phyloP scores from a whole-genome alignment of 768 basidiomycete species.

The Mycena belliarum region DNA sequence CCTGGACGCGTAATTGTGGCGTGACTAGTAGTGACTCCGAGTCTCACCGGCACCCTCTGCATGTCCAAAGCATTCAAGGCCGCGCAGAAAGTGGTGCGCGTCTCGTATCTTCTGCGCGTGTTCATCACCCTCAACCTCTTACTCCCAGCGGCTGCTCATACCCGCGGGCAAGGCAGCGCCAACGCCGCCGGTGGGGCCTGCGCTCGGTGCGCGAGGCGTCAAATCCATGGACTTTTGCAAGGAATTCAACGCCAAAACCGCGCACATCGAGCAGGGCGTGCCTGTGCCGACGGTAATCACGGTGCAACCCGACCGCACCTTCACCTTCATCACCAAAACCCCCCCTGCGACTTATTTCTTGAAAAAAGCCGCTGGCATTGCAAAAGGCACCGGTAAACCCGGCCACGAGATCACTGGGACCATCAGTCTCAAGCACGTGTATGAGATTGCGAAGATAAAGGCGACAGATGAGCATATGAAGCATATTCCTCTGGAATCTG shows the following conservation, averaged over 20 bases:
- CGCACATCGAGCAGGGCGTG: constrained; percentile 79
- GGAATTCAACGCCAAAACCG: constrained; percentile 98
- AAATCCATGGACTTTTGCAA: constrained; percentile 99
- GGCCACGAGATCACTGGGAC: constrained; percentile 79
- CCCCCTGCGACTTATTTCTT: constrained; percentile 90
- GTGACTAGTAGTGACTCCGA: too few relatives aligned
- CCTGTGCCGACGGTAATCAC: constrained; percentile 92
- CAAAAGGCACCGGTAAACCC: constrained; percentile 85
- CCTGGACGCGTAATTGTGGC: background rate
- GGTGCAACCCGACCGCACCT: constrained; percentile 92
- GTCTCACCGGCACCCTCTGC: too few relatives aligned
- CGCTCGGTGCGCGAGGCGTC: constrained; percentile 95
- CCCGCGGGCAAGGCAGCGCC: constrained; percentile 95
- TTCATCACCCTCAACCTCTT: constrained; percentile 17
- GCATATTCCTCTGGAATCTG: constrained; percentile 82
- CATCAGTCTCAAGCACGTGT: constrained; percentile 93
- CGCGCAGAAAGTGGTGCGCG: constrained; percentile 74
- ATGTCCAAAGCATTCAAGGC: constrained; percentile 73
- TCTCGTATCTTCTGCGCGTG: background rate
- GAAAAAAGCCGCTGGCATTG: constrained; percentile 86
- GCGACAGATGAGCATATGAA: constrained; percentile 85
- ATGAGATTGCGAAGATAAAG: constrained; percentile 99
- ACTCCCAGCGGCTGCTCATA: constrained; percentile 73
- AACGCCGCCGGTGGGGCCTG: constrained; percentile 94
- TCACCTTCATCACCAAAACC: constrained; percentile 90